Evolutionary conservation across 2,329 filamentous ascomycete genomes (phyloP).

Genomic region (Xylariaceae sp.): DNA sequence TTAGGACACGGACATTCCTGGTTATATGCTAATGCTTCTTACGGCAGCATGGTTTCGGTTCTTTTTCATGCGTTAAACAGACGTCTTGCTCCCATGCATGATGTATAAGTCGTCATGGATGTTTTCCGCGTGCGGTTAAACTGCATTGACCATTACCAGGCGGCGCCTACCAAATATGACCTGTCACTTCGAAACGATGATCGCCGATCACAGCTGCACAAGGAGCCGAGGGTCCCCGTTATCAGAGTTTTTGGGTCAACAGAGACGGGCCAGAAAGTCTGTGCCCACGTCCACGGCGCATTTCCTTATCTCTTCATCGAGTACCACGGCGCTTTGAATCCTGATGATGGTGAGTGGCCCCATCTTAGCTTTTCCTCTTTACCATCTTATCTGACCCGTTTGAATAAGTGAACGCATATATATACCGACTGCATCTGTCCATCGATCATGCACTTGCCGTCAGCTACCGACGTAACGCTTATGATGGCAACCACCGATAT

Average conservation of each 20-base stretch:
- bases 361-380: not conserved
- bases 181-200: slow-evolving; percentile 67
- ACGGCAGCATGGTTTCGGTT: not conserved
- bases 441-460: slow-evolving; percentile 87
- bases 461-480: slow-evolving; percentile 73
- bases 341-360: slow-evolving; percentile 58
- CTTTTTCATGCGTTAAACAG: not conserved
- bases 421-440: slow-evolving; percentile 72
- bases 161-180: slow-evolving; percentile 72
- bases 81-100: slow-evolving; percentile 11
- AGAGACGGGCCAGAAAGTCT: slow-evolving; percentile 92
- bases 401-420: slow-evolving; percentile 65
- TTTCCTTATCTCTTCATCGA: slow-evolving; percentile 95
- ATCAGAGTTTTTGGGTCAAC: slow-evolving; percentile 90
- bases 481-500: slow-evolving; percentile 63
- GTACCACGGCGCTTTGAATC: slow-evolving; percentile 66
- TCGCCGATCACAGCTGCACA: slow-evolving; percentile 53
- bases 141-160: slow-evolving; percentile 93
- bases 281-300: slow-evolving; percentile 90
- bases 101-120: slow-evolving; percentile 46
- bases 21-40: not conserved
- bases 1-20: not conserved
- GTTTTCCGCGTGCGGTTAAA: slow-evolving; percentile 88
- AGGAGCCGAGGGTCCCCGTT: slow-evolving; percentile 73
- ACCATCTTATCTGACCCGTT: slow-evolving; percentile 9